Conservation (phyloP, 1,139 yeast species). For the Candida buenavistaensis region DNA sequence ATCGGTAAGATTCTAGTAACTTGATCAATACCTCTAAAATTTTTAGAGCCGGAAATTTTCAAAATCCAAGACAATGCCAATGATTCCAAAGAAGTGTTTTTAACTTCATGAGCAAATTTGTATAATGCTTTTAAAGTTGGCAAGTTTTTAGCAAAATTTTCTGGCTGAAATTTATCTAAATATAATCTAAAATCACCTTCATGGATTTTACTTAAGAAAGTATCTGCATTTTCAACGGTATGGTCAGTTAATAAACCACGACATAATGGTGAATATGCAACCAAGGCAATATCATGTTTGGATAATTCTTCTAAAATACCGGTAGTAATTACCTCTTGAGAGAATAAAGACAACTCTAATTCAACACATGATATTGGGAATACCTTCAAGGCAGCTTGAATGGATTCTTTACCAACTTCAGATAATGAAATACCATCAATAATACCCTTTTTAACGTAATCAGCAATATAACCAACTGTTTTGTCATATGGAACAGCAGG, state of each 20-base stretch:
- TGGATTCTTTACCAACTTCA: slow-evolving; percentile 64
- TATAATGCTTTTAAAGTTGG: slow-evolving; percentile 39
- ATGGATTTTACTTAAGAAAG: slow-evolving; percentile 39
- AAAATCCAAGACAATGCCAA: slow-evolving; percentile 75
- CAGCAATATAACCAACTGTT: slow-evolving; percentile 50
- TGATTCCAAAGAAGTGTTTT: slow-evolving; percentile 57
- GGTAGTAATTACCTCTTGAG: slow-evolving; percentile 57
- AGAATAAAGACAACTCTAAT: slow-evolving; percentile 69
- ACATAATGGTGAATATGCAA: slow-evolving; percentile 84
- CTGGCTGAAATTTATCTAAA: slow-evolving; percentile 61
- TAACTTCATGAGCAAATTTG: slow-evolving; percentile 48
- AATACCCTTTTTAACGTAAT: slow-evolving; percentile 53
- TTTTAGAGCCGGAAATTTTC: slow-evolving; percentile 28
- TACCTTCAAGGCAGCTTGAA: slow-evolving; percentile 50
- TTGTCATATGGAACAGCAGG: slow-evolving; percentile 46
- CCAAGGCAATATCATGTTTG: slow-evolving; percentile 53
- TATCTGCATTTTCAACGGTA: slow-evolving; percentile 38
- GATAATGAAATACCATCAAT: slow-evolving; percentile 70
- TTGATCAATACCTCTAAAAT: slow-evolving; percentile 33
- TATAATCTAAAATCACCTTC: slow-evolving; percentile 55
- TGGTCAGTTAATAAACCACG: slow-evolving; percentile 73
- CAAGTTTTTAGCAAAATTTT: slow-evolving; percentile 54
- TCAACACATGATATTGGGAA: slow-evolving; percentile 67
- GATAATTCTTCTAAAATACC: slow-evolving; percentile 61
- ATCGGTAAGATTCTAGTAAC: slow-evolving; percentile 70